phyloP scores from a whole-genome alignment of 305 asterid species.

The Rubia tinctorum region DNA sequence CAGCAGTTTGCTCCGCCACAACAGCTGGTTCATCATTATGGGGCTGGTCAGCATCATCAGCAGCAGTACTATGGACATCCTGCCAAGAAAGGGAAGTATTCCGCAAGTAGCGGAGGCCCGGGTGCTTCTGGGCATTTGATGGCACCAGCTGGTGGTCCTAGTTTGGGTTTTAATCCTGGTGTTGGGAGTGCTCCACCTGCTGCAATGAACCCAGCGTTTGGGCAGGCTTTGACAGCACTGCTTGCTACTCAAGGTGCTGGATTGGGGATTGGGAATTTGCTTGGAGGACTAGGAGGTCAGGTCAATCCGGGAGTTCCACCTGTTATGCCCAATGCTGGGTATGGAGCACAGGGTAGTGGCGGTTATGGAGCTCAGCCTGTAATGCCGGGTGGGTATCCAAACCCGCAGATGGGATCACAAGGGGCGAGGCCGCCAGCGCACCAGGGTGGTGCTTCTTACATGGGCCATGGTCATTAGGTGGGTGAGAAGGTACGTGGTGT shows the following conservation, averaged over 20 bases:
- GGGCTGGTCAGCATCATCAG: conserved; percentile 38
- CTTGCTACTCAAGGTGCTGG: conserved; percentile 80
- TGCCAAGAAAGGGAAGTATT: conserved; percentile 80
- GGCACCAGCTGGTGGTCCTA: conserved; percentile 73
- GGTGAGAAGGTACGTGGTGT: conserved; percentile 28
- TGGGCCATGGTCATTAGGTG: conserved; percentile 88
- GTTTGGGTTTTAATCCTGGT: conserved; percentile 54
- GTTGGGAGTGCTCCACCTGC: conserved; percentile 47
- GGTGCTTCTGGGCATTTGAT: conserved; percentile 66
- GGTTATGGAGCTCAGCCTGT: conserved; percentile 68
- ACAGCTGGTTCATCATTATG: conserved; percentile 36
- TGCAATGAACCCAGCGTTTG: conserved; percentile 48
- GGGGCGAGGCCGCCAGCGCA: conserved; percentile 53
- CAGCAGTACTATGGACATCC: conserved; percentile 56
- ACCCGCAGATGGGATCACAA: conserved; percentile 71
- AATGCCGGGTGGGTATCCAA: conserved; percentile 70
- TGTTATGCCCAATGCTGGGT: conserved; percentile 57
- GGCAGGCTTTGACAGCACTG: conserved; percentile 90
- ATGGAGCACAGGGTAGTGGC: conserved; percentile 52
- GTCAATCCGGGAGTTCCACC: conserved; percentile 61
- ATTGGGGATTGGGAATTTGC: conserved; percentile 69
- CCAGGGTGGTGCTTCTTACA: conserved; percentile 89
- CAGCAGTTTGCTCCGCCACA: conserved; percentile 30
- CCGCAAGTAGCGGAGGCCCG: conserved; percentile 38
- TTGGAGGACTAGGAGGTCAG: conserved; percentile 68